Percentiles rank a stretch among this genome's conserved stretches.
Conservation (phyloP, 208 protist genomes). For the Crithidia bombi region DNA sequence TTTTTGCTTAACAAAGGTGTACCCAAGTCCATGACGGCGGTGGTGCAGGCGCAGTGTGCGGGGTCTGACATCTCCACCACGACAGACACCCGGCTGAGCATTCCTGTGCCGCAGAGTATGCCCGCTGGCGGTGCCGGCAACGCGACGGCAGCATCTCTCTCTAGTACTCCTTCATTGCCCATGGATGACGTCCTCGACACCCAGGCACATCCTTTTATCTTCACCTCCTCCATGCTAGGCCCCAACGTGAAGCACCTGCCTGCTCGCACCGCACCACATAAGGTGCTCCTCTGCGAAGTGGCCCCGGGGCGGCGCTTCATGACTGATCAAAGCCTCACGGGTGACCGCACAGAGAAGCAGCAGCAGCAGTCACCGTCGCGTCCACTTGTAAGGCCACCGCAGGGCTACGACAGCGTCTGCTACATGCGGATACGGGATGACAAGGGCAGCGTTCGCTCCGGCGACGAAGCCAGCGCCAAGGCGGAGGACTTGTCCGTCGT, state of each 20-base stretch:
- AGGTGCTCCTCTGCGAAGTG: slow-evolving; percentile 77
- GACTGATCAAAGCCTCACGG: slow-evolving; percentile 34
- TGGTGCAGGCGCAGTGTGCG: slow-evolving; percentile 17
- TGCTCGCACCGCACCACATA: slow-evolving; percentile 38
- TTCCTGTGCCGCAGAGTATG: slow-evolving; percentile 9
- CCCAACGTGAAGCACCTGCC: slow-evolving; percentile 36
- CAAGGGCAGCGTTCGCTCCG: slow-evolving; percentile 10
- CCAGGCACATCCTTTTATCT: slow-evolving; percentile 48
- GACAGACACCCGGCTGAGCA: slow-evolving; percentile 16
- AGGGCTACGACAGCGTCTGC: slow-evolving; percentile 57
- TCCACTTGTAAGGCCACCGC: slow-evolving; percentile 6
- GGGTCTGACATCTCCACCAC: slow-evolving; percentile 6
- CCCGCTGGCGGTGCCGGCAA: too few species aligned
- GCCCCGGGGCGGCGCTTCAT: slow-evolving; percentile 49
- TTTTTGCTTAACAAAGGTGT: slow-evolving; percentile 45
- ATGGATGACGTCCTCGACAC: slow-evolving; percentile 17
- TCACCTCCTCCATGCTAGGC: slow-evolving; percentile 62
- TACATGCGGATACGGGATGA: slow-evolving; percentile 30
- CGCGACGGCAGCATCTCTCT: neutral
- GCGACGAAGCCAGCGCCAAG: slow-evolving; percentile 11
- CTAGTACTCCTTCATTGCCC: neutral
- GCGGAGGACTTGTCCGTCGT: slow-evolving; percentile 19
- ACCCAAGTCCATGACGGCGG: slow-evolving; percentile 16
- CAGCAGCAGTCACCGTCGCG: slow-evolving; percentile 13
- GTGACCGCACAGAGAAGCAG: slow-evolving; percentile 21